Conservation (phyloP, 2,329 filamentous ascomycete genomes). For the Colletotrichum ledebouriae region DNA sequence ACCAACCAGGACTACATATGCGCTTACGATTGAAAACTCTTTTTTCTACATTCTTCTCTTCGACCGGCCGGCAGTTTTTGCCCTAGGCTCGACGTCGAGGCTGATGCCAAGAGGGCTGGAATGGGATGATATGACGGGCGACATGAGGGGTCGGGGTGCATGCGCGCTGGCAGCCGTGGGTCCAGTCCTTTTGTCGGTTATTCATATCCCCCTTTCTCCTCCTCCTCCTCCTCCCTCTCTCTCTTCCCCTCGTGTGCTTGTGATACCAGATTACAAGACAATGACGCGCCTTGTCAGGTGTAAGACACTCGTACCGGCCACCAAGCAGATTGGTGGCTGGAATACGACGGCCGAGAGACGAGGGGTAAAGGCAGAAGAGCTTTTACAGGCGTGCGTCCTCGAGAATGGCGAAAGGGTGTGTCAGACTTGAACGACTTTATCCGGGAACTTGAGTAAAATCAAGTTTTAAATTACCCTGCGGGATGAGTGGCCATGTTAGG, state of each 20-base stretch:
- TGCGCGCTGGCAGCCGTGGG: constrained; percentile 4
- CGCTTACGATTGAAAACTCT: not conserved
- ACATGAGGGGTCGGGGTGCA: constrained; percentile 9
- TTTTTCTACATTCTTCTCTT: not conserved
- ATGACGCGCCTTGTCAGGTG: constrained; percentile 4
- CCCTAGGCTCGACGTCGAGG: not conserved
- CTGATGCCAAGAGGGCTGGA: constrained; percentile 30
- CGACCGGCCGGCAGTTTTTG: constrained; percentile 13
- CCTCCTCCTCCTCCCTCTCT: too few relatives aligned
- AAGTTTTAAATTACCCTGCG: constrained; percentile 6
- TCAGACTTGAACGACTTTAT: constrained; percentile 5
- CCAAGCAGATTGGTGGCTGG: constrained; percentile 15
- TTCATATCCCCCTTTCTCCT: not conserved
- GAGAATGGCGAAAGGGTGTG: not conserved
- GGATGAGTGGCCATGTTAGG: not conserved
- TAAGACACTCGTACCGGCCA: constrained; percentile 23
- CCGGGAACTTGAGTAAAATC: not conserved
- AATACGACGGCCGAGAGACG: constrained; percentile 16
- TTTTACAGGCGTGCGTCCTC: not conserved
- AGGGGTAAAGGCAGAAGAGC: constrained; percentile 16
- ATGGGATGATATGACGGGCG: constrained; percentile 19
- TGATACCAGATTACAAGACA: constrained; percentile 21
- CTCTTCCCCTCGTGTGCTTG: not conserved
- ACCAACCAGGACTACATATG: constrained; percentile 18
- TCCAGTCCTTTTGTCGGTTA: constrained; percentile 7